These are phyloP conservation scores for Calonectria pseudoturangicola DNA, from an alignment of 2,329 filamentous ascomycete species.

Conservation along the genomic window DNA sequence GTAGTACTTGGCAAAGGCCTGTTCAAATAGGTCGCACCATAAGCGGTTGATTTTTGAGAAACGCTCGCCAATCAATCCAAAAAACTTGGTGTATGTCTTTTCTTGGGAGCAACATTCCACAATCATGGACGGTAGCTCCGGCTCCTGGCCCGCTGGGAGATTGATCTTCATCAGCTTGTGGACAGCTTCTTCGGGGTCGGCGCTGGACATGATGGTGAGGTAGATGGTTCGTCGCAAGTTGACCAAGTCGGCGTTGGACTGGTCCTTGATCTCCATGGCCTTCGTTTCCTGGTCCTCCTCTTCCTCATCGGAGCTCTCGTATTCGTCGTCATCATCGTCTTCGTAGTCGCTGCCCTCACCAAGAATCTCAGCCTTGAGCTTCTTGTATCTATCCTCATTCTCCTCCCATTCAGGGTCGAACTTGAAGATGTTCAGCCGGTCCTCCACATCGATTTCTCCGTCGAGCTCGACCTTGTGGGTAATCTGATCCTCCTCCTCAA, in stretches of 20 bases:
- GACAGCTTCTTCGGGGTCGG: constrained; percentile 96
- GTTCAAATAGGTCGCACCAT: constrained; percentile 95
- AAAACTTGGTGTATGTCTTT: constrained; percentile 98
- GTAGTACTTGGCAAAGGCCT: constrained; percentile 94
- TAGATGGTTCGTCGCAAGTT: constrained; percentile 96
- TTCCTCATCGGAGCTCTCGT: constrained; percentile 81
- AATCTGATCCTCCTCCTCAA: constrained; percentile 98
- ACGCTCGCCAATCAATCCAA: constrained; percentile 93
- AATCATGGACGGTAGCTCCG: constrained; percentile 96
- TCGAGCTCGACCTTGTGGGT: constrained; percentile 91
- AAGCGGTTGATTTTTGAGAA: constrained; percentile 97
- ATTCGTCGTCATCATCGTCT: constrained; percentile 76
- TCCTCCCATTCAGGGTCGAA: constrained; percentile 92
- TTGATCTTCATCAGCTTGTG: constrained; percentile 98
- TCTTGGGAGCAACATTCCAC: constrained; percentile 98
- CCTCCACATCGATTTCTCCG: constrained; percentile 88
- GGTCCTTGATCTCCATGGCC: constrained; percentile 96
- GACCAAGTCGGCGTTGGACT: constrained; percentile 96
- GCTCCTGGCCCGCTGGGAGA: constrained; percentile 89
- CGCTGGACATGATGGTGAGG: constrained; percentile 96
- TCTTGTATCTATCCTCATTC: constrained; percentile 92
- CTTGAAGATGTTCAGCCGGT: constrained; percentile 96
- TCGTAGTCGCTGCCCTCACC: constrained; percentile 94
- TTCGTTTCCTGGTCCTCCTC: constrained; percentile 87
- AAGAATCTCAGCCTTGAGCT: constrained; percentile 93